Evolutionary conservation across 2,329 filamentous ascomycete genomes (phyloP).

Genomic region (Fusarium succisae): DNA sequence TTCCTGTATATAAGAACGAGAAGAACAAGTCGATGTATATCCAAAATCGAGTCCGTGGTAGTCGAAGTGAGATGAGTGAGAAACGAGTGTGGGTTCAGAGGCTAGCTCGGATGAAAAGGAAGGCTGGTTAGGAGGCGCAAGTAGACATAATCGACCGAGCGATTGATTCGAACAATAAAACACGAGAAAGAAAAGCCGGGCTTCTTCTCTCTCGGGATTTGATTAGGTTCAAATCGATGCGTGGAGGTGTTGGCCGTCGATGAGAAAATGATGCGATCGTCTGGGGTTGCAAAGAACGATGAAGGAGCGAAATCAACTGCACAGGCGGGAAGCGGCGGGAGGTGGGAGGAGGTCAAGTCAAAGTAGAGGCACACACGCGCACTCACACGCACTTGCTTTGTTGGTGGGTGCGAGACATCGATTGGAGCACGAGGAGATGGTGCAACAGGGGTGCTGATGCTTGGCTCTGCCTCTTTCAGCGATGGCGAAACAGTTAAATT

Average conservation of each 20-base stretch:
- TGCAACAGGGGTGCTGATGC: slow-evolving; percentile 34
- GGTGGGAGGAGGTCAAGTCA: slow-evolving; percentile 34
- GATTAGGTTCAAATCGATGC: slow-evolving; percentile 23
- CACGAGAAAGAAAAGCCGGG: slow-evolving; percentile 30
- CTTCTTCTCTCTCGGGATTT: slow-evolving; percentile 11
- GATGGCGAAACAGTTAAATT: slow-evolving; percentile 41
- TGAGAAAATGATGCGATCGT: slow-evolving; percentile 37
- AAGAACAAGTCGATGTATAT: background rate
- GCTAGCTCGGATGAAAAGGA: slow-evolving; percentile 55
- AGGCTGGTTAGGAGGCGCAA: slow-evolving; percentile 45
- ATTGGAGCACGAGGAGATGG: slow-evolving; percentile 36
- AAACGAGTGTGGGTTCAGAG: slow-evolving; percentile 58
- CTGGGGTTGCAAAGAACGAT: slow-evolving; percentile 36
- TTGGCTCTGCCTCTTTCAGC: slow-evolving; percentile 31
- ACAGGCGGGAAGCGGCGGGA: slow-evolving; percentile 22
- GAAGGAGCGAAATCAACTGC: slow-evolving; percentile 36
- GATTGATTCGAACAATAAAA: slow-evolving; percentile 33
- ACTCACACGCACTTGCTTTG: slow-evolving; percentile 14
- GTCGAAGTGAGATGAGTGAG: slow-evolving; percentile 34
- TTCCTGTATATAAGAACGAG: slow-evolving; percentile 1
- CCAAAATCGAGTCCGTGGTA: slow-evolving; percentile 12
- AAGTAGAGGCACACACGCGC: background rate
- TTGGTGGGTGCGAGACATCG: slow-evolving; percentile 31
- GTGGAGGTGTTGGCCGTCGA: slow-evolving; percentile 19
- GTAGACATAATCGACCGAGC: slow-evolving; percentile 50